Evolutionary conservation across 768 basidiomycete genomes (phyloP).

Genomic region (Steccherinum ochraceum): DNA sequence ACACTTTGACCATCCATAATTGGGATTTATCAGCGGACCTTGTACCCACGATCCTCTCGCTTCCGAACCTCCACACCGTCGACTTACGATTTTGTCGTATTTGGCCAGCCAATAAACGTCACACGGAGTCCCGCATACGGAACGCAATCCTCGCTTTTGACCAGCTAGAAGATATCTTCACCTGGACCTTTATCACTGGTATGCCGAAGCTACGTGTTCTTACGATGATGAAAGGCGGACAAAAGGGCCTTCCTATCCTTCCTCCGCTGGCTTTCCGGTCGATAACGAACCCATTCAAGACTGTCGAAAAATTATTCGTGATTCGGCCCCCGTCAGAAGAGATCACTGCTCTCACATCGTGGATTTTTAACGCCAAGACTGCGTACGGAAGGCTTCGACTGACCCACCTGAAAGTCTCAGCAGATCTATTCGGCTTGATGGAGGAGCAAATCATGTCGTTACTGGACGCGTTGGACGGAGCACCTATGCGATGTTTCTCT

Average conservation of each 20-base stretch:
- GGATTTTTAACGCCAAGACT: not conserved
- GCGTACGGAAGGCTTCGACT: not conserved
- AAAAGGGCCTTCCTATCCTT: not conserved
- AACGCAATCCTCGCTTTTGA: not conserved
- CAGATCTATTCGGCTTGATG: not conserved
- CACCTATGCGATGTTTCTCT: slow-evolving; percentile 2
- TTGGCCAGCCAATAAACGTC: not conserved
- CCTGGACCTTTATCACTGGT: not conserved
- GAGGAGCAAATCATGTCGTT: not conserved
- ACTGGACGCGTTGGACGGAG: not conserved
- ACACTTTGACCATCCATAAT: not conserved
- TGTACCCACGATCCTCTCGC: not conserved
- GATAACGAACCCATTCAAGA: not conserved
- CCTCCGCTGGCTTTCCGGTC: not conserved
- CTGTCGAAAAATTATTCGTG: not conserved
- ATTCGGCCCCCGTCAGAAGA: not conserved
- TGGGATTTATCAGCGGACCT: not conserved
- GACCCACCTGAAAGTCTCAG: not conserved
- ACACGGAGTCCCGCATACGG: not conserved
- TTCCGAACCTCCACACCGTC: not conserved
- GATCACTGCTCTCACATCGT: not conserved
- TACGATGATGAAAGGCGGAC: not conserved
- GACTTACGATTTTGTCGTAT: not conserved
- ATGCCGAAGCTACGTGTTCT: not conserved
- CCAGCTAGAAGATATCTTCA: not conserved